phyloP scores from a whole-genome alignment of 768 basidiomycete genomes.

The Neoboletus subvelutipes region DNA sequence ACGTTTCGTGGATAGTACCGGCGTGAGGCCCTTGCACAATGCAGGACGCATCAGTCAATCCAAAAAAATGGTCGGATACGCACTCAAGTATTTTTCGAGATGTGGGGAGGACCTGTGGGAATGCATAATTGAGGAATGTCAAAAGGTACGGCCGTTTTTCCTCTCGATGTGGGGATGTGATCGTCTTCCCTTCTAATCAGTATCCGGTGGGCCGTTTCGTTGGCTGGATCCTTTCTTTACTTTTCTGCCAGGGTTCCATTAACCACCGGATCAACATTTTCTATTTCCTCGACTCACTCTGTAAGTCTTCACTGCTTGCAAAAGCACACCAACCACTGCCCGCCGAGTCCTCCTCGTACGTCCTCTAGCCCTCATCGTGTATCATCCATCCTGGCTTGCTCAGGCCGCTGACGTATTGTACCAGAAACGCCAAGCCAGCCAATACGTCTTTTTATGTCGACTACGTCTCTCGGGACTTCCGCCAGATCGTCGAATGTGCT shows the following conservation, averaged over 20 bases:
- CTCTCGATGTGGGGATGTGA: no score
- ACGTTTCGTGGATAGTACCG: neutral
- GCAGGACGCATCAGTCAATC: constrained; percentile 84
- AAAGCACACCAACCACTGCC: constrained; percentile 49
- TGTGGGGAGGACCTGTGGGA: constrained; percentile 96
- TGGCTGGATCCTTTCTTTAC: neutral
- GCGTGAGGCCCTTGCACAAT: no score
- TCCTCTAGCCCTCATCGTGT: neutral
- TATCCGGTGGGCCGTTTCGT: neutral
- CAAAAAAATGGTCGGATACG: constrained; percentile 84
- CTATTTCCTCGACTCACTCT: constrained; percentile 87
- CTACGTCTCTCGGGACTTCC: constrained; percentile 75
- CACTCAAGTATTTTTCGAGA: constrained; percentile 77
- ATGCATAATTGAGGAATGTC: constrained; percentile 86
- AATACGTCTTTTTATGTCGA: constrained; percentile 66
- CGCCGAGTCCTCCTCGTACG: constrained; percentile 23
- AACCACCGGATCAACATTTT: constrained; percentile 93
- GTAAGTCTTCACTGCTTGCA: constrained; percentile 71
- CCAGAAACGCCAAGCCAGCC: constrained; percentile 35
- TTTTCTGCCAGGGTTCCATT: constrained; percentile 65
- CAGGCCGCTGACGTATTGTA: neutral
- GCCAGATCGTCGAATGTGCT: constrained; percentile 76
- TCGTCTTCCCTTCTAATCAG: no score
- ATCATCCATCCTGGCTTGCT: neutral
- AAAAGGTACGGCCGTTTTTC: constrained; percentile 59